These are phyloP conservation scores for Blastobotrys elegans DNA, from an alignment of 1,139 yeast genomes.

Conservation along the genomic window DNA sequence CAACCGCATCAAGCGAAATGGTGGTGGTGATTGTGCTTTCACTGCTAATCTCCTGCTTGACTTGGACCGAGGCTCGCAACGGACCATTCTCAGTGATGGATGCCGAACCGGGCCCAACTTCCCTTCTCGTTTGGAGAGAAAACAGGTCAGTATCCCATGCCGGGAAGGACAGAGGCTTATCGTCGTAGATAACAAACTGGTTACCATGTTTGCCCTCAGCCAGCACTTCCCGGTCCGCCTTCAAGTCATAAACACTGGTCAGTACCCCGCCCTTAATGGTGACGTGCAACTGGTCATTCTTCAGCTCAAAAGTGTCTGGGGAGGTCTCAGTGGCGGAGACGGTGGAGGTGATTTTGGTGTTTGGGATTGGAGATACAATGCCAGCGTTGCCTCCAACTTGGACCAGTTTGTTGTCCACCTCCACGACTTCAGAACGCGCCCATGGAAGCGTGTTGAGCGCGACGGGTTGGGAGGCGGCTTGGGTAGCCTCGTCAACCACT, in stretches of 20 bases:
- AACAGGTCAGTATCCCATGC: conserved; percentile 98
- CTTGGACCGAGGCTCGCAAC: conserved; percentile 54
- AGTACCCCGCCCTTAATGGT: conserved; percentile 60
- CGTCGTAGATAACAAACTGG: conserved; percentile 76
- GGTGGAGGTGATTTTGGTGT: conserved; percentile 20
- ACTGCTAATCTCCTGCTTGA: conserved; percentile 52
- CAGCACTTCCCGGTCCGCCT: conserved; percentile 60
- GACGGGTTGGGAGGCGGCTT: conserved; percentile 16
- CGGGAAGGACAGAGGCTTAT: conserved; percentile 84
- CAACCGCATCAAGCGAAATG: conserved; percentile 52
- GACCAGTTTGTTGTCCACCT: conserved; percentile 29
- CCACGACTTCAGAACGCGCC: conserved; percentile 54
- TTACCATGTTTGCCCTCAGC: conserved; percentile 58
- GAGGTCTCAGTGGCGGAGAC: conserved; percentile 33
- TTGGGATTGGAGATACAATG: conserved; percentile 1
- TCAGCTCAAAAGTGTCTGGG: conserved; percentile 44
- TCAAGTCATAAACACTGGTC: conserved; percentile 59
- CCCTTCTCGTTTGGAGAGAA: conserved; percentile 63
- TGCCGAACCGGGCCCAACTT: conserved; percentile 43
- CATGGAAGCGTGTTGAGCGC: conserved; percentile 64
- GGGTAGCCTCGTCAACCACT: conserved; percentile 23
- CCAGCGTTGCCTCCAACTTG: conserved; percentile 6
- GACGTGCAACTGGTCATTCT: conserved; percentile 59
- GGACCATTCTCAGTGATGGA: conserved; percentile 50
- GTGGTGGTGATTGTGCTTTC: conserved; percentile 58